Percentiles rank a stretch among this genome's conserved stretches.
These are phyloP conservation scores for Populus davidiana DNA, from an alignment of 345 rosid species.

Conservation along the genomic window DNA sequence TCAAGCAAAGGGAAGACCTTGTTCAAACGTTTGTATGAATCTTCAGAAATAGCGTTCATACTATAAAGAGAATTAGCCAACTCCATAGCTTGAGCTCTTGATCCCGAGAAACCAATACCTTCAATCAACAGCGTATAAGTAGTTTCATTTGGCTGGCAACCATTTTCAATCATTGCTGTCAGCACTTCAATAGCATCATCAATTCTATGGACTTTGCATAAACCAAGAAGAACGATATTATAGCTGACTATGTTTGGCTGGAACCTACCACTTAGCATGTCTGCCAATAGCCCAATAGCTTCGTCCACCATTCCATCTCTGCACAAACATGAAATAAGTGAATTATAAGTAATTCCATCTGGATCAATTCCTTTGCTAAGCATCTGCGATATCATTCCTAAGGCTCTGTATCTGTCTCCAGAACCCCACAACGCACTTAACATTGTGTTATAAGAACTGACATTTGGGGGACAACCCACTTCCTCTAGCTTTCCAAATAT, in stretches of 20 bases:
- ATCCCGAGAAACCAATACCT: conserved; percentile 76
- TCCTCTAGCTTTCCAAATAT: conserved; percentile 60
- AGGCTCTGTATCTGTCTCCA: conserved; percentile 55
- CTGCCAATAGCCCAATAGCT: conserved; percentile 58
- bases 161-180: conserved; percentile 54
- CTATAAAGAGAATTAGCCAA: conserved; percentile 50
- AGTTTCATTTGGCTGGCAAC: conserved; percentile 77
- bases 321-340: conserved; percentile 77
- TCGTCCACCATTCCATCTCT: conserved; percentile 85
- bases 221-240: conserved; percentile 69
- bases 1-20: conserved; percentile 65
- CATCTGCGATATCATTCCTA: conserved; percentile 68
- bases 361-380: conserved; percentile 54
- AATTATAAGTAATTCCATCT: conserved; percentile 73
- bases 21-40: conserved; percentile 51
- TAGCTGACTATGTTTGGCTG: conserved; percentile 63
- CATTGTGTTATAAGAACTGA: conserved; percentile 80
- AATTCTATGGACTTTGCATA: conserved; percentile 62
- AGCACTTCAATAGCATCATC: conserved; percentile 65
- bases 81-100: conserved; percentile 68
- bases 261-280: conserved; percentile 61
- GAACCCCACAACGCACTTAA: conserved; percentile 72
- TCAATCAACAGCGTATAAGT: conserved; percentile 61
- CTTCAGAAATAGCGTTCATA: conserved; percentile 54
- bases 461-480: conserved; percentile 73